Evolutionary conservation across 257 asterid species (phyloP), one percentile per base, ranked within the genome.

Genomic region (Capsicum baccatum): DNA sequence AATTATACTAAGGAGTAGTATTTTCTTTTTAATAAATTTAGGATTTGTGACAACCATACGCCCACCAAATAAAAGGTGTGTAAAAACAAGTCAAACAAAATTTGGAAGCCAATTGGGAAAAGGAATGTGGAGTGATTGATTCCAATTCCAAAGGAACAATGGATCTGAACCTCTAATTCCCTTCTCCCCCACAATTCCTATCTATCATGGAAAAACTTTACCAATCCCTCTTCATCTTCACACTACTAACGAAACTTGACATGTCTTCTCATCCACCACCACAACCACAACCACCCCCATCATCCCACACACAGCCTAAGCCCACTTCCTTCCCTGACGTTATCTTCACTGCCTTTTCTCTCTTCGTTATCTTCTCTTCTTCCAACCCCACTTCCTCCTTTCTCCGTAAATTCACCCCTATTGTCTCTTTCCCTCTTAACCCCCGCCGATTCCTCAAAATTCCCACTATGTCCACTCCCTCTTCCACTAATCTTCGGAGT

Each of bases 291-390:
- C 92, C n/a, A 86, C 89, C 91, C 85, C 87, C 88, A 70, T 87
- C 91, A 88, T 4, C 44, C 0, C n/a, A 44, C 48, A 6, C 48
- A 3, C 48, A 44, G 48, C 48, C 48, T 42, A 92, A 87, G 54
- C 88, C 93, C 82, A 79, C 94, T 1, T 86, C 96, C 56, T 85
- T 96, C 56, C 90, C 98, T 3, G 98, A 94, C 91, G 90, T 91
- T 80, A 84, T 96, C 90, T 88, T 92, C 92, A 88, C 97, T 7
- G 98, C 97, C 56, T 90, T 94, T 83, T 94, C 98, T 55, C 86
- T 93, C 74, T 90, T 96, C 83, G 85, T 89, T 82, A 92, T 93
- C 73, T 89, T 91, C 89, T 91, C 95, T 79, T 87, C 95, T 86
- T 89, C 95, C 64, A 95, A 90, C 86, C 88, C 97, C 79, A 35